phyloP scores from a whole-genome alignment of 2,329 filamentous ascomycete species.

The Shiraia bambusicola region DNA sequence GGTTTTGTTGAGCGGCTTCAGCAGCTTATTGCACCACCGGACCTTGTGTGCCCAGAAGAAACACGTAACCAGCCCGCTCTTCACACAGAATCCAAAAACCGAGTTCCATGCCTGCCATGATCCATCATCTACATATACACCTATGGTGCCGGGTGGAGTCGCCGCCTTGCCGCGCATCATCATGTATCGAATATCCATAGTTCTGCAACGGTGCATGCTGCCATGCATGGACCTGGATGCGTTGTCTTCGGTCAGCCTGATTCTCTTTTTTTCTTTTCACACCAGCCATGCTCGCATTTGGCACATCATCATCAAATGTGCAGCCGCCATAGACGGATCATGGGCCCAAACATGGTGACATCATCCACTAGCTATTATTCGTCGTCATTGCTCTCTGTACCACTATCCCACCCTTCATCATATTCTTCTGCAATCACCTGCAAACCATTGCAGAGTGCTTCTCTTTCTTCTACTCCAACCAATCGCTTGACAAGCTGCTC shows the following conservation, averaged over 20 bases:
- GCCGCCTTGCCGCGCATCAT: constrained; percentile 14
- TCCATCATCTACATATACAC: too few relatives aligned
- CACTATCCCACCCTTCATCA: constrained; percentile 82
- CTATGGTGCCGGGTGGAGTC: constrained; percentile 9
- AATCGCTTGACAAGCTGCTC: constrained; percentile 64
- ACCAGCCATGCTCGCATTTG: not conserved
- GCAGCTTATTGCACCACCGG: not conserved
- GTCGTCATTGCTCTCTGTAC: constrained; percentile 63
- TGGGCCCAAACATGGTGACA: not conserved
- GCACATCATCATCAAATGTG: too few relatives aligned
- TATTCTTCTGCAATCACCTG: constrained; percentile 85
- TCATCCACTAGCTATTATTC: constrained; percentile 45
- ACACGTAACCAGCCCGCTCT: too few relatives aligned
- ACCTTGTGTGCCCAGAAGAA: not conserved
- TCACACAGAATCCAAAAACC: constrained; percentile 1
- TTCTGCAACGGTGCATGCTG: constrained; percentile 17
- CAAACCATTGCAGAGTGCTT: constrained; percentile 77
- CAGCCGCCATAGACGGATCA: too few relatives aligned
- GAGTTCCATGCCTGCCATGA: constrained; percentile 4
- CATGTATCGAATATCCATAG: too few relatives aligned
- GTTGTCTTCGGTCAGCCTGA: constrained; percentile 9
- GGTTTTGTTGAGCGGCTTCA: constrained; percentile 2
- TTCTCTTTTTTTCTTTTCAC: constrained; percentile 2
- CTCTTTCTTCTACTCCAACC: constrained; percentile 75
- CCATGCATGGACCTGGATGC: constrained; percentile 8